phyloP scores from a whole-genome alignment of 2,329 filamentous ascomycete genomes.

The Hymenotorrendiella dingleyae region DNA sequence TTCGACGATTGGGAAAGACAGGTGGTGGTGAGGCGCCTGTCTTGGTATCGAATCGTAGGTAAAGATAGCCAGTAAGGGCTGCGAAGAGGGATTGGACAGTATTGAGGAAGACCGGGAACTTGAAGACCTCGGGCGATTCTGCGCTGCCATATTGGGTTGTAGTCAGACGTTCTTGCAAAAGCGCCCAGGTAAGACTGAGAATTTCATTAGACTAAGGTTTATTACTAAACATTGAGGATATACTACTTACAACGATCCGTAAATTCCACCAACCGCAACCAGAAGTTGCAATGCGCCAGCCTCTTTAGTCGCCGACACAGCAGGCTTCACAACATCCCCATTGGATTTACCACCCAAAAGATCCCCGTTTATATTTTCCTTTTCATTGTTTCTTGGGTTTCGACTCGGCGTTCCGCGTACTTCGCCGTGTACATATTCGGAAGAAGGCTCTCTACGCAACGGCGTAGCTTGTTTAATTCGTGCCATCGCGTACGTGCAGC shows the following conservation, averaged over 20 bases:
- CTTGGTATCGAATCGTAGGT: constrained; percentile 64
- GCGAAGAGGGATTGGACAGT: constrained; percentile 92
- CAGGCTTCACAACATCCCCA: constrained; percentile 29
- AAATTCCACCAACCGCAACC: constrained; percentile 90
- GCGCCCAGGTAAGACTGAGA: constrained; percentile 83
- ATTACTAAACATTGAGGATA: background rate
- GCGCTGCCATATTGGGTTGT: constrained; percentile 75
- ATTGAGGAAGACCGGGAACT: constrained; percentile 91
- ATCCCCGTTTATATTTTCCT: constrained; percentile 29
- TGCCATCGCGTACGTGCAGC: constrained; percentile 63
- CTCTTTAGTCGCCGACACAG: constrained; percentile 34
- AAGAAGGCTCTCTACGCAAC: constrained; percentile 59
- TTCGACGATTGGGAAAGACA: constrained; percentile 71
- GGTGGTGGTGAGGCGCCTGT: constrained; percentile 45
- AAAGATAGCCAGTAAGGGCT: constrained; percentile 72
- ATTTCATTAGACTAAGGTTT: too few species aligned
- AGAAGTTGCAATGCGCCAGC: constrained; percentile 69
- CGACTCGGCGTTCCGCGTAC: constrained; percentile 31
- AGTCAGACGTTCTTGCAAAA: constrained; percentile 95
- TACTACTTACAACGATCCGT: constrained; percentile 86
- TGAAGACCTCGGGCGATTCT: constrained; percentile 68
- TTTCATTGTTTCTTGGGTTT: constrained; percentile 19
- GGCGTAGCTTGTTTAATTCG: constrained; percentile 64
- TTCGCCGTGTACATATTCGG: constrained; percentile 53
- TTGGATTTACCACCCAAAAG: constrained; percentile 19